Base-by-base conservation (phyloP, 2,329 filamentous ascomycete species). In the Daldinia eschscholtzii region DNA sequence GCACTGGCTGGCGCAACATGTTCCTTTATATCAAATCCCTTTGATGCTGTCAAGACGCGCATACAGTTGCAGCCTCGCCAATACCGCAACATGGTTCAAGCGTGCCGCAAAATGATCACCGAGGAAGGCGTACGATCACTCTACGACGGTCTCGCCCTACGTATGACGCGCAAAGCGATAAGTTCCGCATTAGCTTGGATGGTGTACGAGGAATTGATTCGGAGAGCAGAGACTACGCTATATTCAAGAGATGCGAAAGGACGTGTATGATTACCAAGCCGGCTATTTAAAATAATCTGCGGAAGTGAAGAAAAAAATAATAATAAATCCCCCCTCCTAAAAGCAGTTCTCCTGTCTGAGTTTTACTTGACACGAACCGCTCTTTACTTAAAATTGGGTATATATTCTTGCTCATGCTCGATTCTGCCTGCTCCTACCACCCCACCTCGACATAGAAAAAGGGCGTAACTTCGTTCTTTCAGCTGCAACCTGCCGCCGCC, bases 101-200 rank as follows among this genome's bases (percentile, higher is more conserved):
- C 94, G 0, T 89, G 87, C 44, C 87, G 85, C 75, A 86, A 89
- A 77, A 97, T 99, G 92, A 79, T 98, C 3, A 81, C 82, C 1
- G 92, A 97, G 75, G 95, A 98, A 71, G 95, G 95, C 0, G 74
- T 92, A 20, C 86, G 91, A 61, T 92, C 92, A 68, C 85, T 99
- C 65, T 94, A 96, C 81, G 92, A 96, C 79, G 96, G 96, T 0
- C 81, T 99, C 63, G 93, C 88, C 1, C 83, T 99, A 73, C 88
- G 96, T 64, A 97, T 98, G 85, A 92, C 91, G 52, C 87, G 96
- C 73, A 99, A 99, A 80, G 95, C 94, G 4, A 81, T 98, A 50
- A 98, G 94, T 80, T 95, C 92, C 59, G 96, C 96, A n/a, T 85
- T 98, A 73, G 95, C 95, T 6, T 99, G 96, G 96, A 98, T 95